Conservation (phyloP, 768 basidiomycete genomes). For the Fistulinella prunicolor region DNA sequence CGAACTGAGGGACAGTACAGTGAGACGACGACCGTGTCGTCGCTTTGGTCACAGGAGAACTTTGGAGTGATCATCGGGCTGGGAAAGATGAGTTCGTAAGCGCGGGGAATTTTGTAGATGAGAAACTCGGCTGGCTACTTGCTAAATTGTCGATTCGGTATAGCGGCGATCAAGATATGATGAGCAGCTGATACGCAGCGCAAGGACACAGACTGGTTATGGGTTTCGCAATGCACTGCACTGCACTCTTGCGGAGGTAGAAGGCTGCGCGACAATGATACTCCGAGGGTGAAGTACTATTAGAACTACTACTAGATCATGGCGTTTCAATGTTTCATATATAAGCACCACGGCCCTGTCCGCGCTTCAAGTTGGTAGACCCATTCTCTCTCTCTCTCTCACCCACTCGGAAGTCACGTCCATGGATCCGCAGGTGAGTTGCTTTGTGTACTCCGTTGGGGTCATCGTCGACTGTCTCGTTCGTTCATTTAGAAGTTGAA, state of each 20-base stretch:
- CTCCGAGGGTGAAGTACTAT: too few relatives aligned
- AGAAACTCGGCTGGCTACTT: not conserved
- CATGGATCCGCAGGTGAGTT: conserved; percentile 53
- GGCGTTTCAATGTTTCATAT: conserved; percentile 4
- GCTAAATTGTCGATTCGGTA: not conserved
- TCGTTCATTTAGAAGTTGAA: conserved; percentile 58
- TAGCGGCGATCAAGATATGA: conserved; percentile 1
- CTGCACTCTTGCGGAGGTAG: conserved; percentile 3
- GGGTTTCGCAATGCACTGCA: not conserved
- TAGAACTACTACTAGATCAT: too few relatives aligned
- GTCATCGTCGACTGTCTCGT: conserved; percentile 52
- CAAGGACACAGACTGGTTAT: not conserved
- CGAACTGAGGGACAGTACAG: conserved; percentile 73
- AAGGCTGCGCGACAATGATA: not conserved
- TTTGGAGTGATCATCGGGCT: conserved; percentile 73
- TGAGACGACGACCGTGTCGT: conserved; percentile 50
- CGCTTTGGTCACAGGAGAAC: conserved; percentile 67
- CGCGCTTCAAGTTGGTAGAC: not conserved
- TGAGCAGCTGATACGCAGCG: not conserved
- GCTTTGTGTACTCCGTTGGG: not conserved
- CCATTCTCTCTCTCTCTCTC: too few relatives aligned
- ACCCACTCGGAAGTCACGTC: not conserved
- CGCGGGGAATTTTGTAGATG: not conserved
- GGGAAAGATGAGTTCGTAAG: not conserved
- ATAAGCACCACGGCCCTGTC: not conserved